Conservation (phyloP, 2,329 filamentous ascomycete species). For the Colletotrichum ledebouriae region DNA sequence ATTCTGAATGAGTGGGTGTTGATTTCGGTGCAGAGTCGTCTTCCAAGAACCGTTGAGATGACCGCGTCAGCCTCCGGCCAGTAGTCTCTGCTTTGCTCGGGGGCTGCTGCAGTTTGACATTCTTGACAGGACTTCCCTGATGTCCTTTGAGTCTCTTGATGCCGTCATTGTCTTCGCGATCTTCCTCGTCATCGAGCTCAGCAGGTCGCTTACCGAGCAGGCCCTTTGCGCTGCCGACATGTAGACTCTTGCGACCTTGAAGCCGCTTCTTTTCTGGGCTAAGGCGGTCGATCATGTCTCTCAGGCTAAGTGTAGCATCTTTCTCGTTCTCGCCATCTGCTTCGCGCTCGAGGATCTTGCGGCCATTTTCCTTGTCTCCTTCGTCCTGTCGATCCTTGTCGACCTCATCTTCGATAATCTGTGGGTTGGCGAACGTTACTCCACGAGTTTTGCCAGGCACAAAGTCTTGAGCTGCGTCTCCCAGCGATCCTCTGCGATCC, state of each 20-base stretch:
- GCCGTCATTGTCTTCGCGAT: slow-evolving; percentile 69
- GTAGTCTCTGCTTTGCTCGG: slow-evolving; percentile 76
- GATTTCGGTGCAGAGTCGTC: slow-evolving; percentile 50
- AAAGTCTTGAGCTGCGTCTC: slow-evolving; percentile 75
- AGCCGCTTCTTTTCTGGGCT: slow-evolving; percentile 80
- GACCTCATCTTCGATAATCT: slow-evolving; percentile 71
- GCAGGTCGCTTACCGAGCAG: slow-evolving; percentile 80
- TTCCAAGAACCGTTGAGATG: slow-evolving; percentile 62
- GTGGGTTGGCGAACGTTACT: slow-evolving; percentile 76
- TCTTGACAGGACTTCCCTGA: slow-evolving; percentile 83
- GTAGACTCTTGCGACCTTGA: slow-evolving; percentile 80
- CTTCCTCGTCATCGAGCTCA: slow-evolving; percentile 76
- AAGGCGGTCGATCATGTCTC: slow-evolving; percentile 82
- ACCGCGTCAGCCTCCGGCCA: slow-evolving; percentile 69
- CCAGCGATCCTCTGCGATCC: slow-evolving; percentile 78
- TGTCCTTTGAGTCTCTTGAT: slow-evolving; percentile 79
- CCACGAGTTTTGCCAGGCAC: slow-evolving; percentile 63
- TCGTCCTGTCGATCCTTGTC: slow-evolving; percentile 73
- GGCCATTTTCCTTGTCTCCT: slow-evolving; percentile 70
- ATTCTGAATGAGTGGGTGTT: slow-evolving; percentile 60
- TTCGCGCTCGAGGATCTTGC: slow-evolving; percentile 68
- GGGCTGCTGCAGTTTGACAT: slow-evolving; percentile 76
- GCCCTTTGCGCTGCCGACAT: slow-evolving; percentile 80
- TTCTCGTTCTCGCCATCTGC: slow-evolving; percentile 66
- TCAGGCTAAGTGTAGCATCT: slow-evolving; percentile 76